A percentile compares a stretch with the other conserved stretches of the same genome.
phyloP scores from a whole-genome alignment of 768 basidiomycete genomes.

The Auriculariales sp. region DNA sequence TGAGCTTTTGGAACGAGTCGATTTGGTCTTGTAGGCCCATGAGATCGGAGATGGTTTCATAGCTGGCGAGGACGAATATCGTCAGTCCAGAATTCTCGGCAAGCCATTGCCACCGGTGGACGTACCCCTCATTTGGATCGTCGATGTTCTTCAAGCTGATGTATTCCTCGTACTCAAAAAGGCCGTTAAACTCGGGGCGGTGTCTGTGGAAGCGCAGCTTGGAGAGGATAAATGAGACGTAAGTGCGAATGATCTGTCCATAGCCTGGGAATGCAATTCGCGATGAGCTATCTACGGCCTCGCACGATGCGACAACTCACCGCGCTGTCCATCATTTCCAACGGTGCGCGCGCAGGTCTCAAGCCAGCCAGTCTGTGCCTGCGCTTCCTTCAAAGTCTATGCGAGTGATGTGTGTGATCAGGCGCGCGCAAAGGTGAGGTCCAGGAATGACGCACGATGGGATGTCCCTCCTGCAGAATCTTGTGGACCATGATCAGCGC shows the following conservation, averaged over 20 bases:
- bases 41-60: constrained; percentile 93
- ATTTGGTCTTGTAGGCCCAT: constrained; percentile 99
- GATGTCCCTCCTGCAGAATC: constrained; percentile 94
- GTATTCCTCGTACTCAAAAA: constrained; percentile 99
- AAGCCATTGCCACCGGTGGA: constrained; percentile 5
- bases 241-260: constrained; percentile 82
- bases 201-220: constrained; percentile 93
- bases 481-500: constrained; percentile 96
- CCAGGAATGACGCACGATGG: constrained; percentile 44
- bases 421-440: neutral
- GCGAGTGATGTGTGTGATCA: neutral
- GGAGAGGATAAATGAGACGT: constrained; percentile 88
- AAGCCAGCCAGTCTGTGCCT: constrained; percentile 93
- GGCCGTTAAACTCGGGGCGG: constrained; percentile 93
- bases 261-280: constrained; percentile 44
- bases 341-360: constrained; percentile 93
- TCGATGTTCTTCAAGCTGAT: constrained; percentile 93
- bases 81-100: constrained; percentile 1
- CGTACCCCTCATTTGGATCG: constrained; percentile 97
- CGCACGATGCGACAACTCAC: constrained; percentile 22
- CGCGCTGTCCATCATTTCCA: constrained; percentile 61
- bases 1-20: constrained; percentile 95
- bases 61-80: constrained; percentile 34
- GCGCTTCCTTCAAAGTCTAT: constrained; percentile 92
- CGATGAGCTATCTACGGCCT: neutral